A percentile compares a stretch with the other conserved stretches of the same genome.
These are phyloP conservation scores for Jatropha curcas DNA, from an alignment of 345 rosid genomes.

Conservation along the genomic window DNA sequence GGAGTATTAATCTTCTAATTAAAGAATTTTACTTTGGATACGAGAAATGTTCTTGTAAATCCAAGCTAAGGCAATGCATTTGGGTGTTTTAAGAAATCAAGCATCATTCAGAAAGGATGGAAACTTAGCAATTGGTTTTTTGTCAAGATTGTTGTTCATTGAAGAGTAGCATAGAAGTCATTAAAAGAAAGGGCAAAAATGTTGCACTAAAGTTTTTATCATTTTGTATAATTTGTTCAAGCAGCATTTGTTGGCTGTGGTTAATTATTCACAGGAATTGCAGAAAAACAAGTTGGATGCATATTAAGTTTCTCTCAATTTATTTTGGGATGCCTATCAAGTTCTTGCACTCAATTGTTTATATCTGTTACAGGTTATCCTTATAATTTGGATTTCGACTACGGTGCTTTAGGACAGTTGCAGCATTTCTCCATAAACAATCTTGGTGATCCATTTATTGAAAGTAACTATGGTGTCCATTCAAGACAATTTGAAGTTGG, in stretches of 20 bases:
- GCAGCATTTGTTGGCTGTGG: neutral
- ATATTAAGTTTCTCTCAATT: neutral
- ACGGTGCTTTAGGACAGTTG: slow-evolving; percentile 88
- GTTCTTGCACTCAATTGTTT: neutral
- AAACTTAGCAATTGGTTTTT: neutral
- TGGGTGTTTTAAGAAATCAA: too few relatives aligned
- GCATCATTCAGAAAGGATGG: neutral
- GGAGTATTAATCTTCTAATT: too few relatives aligned
- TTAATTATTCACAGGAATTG: neutral
- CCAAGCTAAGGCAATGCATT: too few relatives aligned
- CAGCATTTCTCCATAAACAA: slow-evolving; percentile 97
- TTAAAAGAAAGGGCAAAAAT: neutral
- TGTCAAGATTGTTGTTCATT: neutral
- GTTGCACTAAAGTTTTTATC: neutral
- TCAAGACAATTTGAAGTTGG: slow-evolving; percentile 98
- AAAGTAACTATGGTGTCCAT: slow-evolving; percentile 97
- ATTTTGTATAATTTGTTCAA: neutral
- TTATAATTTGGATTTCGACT: slow-evolving; percentile 90
- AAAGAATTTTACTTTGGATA: too few relatives aligned
- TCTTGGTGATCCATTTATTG: slow-evolving; percentile 96
- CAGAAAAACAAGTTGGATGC: neutral
- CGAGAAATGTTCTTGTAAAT: too few relatives aligned
- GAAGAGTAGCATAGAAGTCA: neutral
- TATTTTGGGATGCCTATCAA: neutral
- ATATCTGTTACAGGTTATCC: slow-evolving; percentile 72